Evolutionary conservation across 2,329 filamentous ascomycete genomes (phyloP), one percentile per base, ranked within the genome.

Genomic region (Sclerotinia subarctica): DNA sequence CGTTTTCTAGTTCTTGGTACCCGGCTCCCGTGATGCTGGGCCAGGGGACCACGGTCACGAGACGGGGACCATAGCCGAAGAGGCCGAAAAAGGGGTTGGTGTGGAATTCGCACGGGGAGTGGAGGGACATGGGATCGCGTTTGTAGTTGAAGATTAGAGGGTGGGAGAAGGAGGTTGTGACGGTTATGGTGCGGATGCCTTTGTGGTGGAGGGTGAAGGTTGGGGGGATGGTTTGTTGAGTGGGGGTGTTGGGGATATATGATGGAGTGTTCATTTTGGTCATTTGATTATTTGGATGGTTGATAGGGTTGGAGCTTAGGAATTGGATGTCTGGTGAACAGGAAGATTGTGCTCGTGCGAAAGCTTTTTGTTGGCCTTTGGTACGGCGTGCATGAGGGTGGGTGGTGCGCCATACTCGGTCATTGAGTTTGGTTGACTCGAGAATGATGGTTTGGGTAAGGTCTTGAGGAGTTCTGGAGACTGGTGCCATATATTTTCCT

Each of bases 101-200:
- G 65, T 74, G 74, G 63, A 70, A 77, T 24, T 67, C 64, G 51
- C 74, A 76, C 1, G 71, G 69, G 6, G 57, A 59, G 5, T 64
- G 68, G 24, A 15, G 56, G 60, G n/a, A 29, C 51, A 21, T 52
- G 38, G 19, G 57, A n/a, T 38, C 68, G 62, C 8, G 72, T 63
- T 2, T 47, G 68, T 73, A 72, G 59, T 76, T 75, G 70, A 77
- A 77, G 2, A 35, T 68, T 4, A 77, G 73, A 0, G 76, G 76
- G 56, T 77, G 75, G 8, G 70, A 72, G 62, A 76, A 77, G 0
- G 65, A 32, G 0, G 76, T 77, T 0, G n/a, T 71, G 47, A 76
- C 75, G 2, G 32, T 52, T 35, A 62, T 69, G n/a, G 70, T 67
- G 3, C 38, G 42, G n/a, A 66, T 67, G 1, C 67, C 68, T 35